Evolutionary conservation across 208 protist genomes (phyloP).

Genomic region (Leptomonas seymouri): DNA sequence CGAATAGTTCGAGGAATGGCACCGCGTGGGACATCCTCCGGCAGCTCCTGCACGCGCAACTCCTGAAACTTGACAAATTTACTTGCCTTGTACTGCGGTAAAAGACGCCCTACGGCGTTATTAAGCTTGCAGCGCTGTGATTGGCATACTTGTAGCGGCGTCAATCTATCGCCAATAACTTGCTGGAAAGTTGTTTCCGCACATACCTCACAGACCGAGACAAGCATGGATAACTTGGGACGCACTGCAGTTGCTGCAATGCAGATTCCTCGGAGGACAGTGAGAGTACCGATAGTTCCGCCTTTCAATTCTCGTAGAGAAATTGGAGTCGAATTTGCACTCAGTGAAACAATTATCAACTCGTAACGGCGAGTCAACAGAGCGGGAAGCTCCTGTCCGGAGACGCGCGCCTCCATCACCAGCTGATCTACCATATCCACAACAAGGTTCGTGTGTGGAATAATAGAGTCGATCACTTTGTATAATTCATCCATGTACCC

Average conservation of each 20-base stretch:
- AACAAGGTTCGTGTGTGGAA: slow-evolving; percentile 47
- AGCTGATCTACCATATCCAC: slow-evolving; percentile 81
- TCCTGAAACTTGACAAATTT: slow-evolving; percentile 90
- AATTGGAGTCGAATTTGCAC: slow-evolving; percentile 42
- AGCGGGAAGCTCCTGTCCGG: slow-evolving; percentile 66
- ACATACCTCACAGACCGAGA: slow-evolving; percentile 91
- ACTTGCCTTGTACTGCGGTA: slow-evolving; percentile 88
- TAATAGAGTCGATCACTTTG: slow-evolving; percentile 69
- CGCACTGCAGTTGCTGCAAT: slow-evolving; percentile 87
- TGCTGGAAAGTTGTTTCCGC: slow-evolving; percentile 90
- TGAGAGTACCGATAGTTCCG: slow-evolving; percentile 75
- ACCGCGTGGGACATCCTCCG: slow-evolving; percentile 86
- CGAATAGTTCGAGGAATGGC: slow-evolving; percentile 87
- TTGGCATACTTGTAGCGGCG: slow-evolving; percentile 83
- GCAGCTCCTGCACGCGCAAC: slow-evolving; percentile 87
- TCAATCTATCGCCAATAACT: slow-evolving; percentile 85
- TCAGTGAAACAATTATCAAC: slow-evolving; percentile 65
- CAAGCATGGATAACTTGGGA: slow-evolving; percentile 83
- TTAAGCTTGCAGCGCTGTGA: slow-evolving; percentile 88
- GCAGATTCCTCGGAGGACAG: slow-evolving; percentile 85
- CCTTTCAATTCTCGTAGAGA: slow-evolving; percentile 77
- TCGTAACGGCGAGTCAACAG: slow-evolving; percentile 79
- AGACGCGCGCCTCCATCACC: slow-evolving; percentile 55
- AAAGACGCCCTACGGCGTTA: slow-evolving; percentile 74
- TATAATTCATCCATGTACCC: slow-evolving; percentile 85